These are phyloP conservation scores for Xylariaceae sp. DNA, from an alignment of 2,329 filamentous ascomycete genomes.

Conservation along the genomic window DNA sequence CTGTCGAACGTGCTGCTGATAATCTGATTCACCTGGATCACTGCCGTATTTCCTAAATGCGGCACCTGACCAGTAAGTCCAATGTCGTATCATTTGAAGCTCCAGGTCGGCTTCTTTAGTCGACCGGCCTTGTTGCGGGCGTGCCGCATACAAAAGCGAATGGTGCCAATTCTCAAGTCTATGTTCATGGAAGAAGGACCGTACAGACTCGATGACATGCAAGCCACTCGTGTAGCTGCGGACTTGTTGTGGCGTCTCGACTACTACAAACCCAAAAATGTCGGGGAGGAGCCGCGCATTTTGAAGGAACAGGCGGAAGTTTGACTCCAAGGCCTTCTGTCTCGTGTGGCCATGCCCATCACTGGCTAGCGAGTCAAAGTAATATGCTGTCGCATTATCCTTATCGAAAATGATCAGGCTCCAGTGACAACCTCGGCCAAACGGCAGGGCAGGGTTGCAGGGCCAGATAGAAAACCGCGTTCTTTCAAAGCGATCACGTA, in stretches of 20 bases:
- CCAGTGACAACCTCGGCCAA: neutral
- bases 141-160: neutral
- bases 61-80: neutral
- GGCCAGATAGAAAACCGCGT: neutral
- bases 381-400: neutral
- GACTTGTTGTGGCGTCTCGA: neutral
- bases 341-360: neutral
- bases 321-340: neutral
- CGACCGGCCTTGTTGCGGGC: neutral
- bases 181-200: neutral
- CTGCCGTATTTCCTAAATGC: neutral
- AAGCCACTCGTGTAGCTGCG: neutral
- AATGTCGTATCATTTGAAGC: neutral
- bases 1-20: neutral
- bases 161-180: neutral
- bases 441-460: neutral
- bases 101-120: neutral
- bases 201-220: neutral
- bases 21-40: neutral
- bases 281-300: neutral
- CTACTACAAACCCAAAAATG: neutral
- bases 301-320: neutral
- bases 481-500: neutral
- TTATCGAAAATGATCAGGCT: neutral
- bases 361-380: neutral